phyloP scores from a whole-genome alignment of 306 rosid genomes.

The Styphnolobium japonicum region DNA sequence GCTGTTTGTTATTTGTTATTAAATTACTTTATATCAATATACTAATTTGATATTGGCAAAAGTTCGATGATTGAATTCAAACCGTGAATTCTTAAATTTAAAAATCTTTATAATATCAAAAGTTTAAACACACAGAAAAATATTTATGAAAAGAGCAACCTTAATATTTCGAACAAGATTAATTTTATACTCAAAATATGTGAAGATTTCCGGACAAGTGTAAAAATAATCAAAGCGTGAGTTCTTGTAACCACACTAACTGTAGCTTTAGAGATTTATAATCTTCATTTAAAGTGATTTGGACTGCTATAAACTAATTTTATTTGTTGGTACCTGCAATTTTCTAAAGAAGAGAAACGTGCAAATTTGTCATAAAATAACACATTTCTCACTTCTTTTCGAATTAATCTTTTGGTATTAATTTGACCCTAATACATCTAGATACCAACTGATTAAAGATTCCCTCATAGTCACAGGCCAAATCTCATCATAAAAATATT shows the following conservation, averaged over 20 bases:
- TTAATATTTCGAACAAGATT: too few relatives aligned
- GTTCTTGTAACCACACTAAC: background rate
- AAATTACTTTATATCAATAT: background rate
- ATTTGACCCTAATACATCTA: background rate
- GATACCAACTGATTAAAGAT: background rate
- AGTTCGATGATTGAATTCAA: background rate
- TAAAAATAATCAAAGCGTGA: background rate
- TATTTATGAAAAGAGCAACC: too few relatives aligned
- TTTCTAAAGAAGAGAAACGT: background rate
- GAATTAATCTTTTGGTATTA: background rate
- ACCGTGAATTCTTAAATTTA: background rate
- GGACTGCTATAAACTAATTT: background rate
- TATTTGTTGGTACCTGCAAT: background rate
- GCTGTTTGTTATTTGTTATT: too few relatives aligned
- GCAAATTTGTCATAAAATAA: background rate
- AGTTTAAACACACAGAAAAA: too few relatives aligned
- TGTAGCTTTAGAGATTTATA: background rate
- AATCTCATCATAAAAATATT: too few relatives aligned
- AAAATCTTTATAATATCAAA: too few relatives aligned
- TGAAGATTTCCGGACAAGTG: too few relatives aligned
- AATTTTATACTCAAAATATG: too few relatives aligned
- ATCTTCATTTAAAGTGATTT: background rate
- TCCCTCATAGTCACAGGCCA: too few relatives aligned
- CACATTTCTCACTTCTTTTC: background rate
- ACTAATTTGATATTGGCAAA: background rate